phyloP scores from a whole-genome alignment of 176 grass and related monocot species.

The Musa itinerans region DNA sequence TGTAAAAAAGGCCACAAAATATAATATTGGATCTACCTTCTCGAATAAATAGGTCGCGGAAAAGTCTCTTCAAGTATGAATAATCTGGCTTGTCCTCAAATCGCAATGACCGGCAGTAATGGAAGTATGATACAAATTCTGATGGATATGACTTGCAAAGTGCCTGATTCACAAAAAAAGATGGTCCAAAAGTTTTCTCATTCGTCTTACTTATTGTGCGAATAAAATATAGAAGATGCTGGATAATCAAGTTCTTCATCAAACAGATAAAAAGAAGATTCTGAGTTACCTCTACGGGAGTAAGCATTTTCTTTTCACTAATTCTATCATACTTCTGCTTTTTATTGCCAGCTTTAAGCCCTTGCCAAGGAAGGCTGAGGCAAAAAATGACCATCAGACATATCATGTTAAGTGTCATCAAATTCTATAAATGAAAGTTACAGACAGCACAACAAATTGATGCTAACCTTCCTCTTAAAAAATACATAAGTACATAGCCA shows the following conservation, averaged over 20 bases:
- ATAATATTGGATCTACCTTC: conserved; percentile 33
- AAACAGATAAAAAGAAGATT: not conserved
- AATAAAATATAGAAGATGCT: conserved; percentile 9
- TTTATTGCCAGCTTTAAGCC: conserved; percentile 75
- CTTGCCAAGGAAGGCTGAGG: conserved; percentile 71
- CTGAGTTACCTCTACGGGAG: conserved; percentile 56
- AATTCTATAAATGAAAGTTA: not conserved
- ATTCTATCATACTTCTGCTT: conserved; percentile 89
- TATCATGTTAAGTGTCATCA: not conserved
- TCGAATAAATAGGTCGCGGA: conserved; percentile 64
- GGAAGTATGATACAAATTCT: conserved; percentile 73
- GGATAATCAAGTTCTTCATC: not conserved
- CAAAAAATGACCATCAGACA: conserved; percentile 7
- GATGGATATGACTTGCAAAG: conserved; percentile 75
- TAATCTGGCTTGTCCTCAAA: conserved; percentile 89
- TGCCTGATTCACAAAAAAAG: conserved; percentile 27
- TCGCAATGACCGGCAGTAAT: conserved; percentile 66
- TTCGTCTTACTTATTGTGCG: not conserved
- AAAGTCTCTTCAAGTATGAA: conserved; percentile 60
- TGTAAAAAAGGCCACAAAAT: not conserved
- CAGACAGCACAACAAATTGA: not conserved
- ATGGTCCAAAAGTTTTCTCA: not conserved
- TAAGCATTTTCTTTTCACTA: conserved; percentile 84
- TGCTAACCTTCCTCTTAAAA: conserved; percentile 71
- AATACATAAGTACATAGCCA: conserved; percentile 83